Percentiles rank a stretch among this genome's conserved stretches.
These are phyloP conservation scores for Trichoderma virens DNA, from an alignment of 495 filamentous ascomycete genomes.

Conservation along the genomic window DNA sequence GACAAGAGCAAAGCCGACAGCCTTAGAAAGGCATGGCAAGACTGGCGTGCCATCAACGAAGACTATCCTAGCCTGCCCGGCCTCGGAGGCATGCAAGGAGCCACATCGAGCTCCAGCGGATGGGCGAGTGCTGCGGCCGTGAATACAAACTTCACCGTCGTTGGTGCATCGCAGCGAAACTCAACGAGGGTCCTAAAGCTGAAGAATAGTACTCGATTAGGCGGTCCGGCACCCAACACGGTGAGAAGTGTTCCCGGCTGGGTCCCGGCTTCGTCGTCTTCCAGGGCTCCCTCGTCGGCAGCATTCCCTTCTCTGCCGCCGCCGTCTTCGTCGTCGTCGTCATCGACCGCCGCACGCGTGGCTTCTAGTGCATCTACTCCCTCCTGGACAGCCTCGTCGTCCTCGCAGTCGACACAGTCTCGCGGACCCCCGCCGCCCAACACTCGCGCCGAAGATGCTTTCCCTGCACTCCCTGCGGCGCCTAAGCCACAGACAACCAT, in stretches of 20 bases:
- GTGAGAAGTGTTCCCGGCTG: slow-evolving; percentile 22
- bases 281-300: slow-evolving; percentile 37
- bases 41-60: slow-evolving; percentile 92
- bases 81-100: slow-evolving; percentile 50
- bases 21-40: slow-evolving; percentile 78
- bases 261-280: slow-evolving; percentile 38
- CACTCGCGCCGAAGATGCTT: slow-evolving; percentile 47
- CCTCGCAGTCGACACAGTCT: slow-evolving; percentile 12
- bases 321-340: slow-evolving; percentile 26
- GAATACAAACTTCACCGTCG: slow-evolving; percentile 27
- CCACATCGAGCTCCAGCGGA: slow-evolving; percentile 37
- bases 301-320: slow-evolving; percentile 44
- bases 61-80: slow-evolving; percentile 89
- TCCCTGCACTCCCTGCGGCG: slow-evolving; percentile 74
- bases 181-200: slow-evolving; percentile 39
- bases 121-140: slow-evolving; percentile 46
- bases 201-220: slow-evolving; percentile 40
- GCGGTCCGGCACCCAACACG: slow-evolving; percentile 12
- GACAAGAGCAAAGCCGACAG: slow-evolving; percentile 61
- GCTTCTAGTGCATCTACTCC: slow-evolving; percentile 24
- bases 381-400: slow-evolving; percentile 19
- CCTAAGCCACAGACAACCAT: slow-evolving; percentile 72
- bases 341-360: slow-evolving; percentile 34
- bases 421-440: slow-evolving; percentile 15
- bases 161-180: slow-evolving; percentile 27